A percentile compares a stretch with the other conserved stretches of the same genome.
Conservation (phyloP, 23 red algal genomes). For the Agarophyton chilense region DNA sequence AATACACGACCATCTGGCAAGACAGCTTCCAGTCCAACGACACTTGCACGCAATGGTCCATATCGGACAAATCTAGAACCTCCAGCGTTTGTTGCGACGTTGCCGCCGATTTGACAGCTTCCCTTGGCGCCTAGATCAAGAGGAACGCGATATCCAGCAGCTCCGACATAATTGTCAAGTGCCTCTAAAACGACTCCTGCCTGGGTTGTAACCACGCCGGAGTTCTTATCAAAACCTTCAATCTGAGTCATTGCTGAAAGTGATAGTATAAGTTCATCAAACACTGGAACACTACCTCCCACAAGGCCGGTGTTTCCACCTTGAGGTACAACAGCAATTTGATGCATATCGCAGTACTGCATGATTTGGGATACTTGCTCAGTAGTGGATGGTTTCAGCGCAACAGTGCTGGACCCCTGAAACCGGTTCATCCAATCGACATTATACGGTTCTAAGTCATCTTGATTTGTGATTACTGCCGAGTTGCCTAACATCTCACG, state of each 20-base stretch:
- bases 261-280: constrained; percentile 90
- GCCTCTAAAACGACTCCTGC: constrained; percentile 84
- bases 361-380: constrained; percentile 80
- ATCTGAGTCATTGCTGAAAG: constrained; percentile 83
- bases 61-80: constrained; percentile 93
- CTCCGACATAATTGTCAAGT: constrained; percentile 70
- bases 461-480: constrained; percentile 65
- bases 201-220: constrained; percentile 79
- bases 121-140: constrained; percentile 99
- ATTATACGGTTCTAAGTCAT: constrained; percentile 77
- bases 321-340: constrained; percentile 89
- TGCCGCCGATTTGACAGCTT: constrained; percentile 99
- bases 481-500: constrained; percentile 33
- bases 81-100: constrained; percentile 96
- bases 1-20: constrained; percentile 85
- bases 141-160: constrained; percentile 87
- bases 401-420: constrained; percentile 58
- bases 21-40: constrained; percentile 91
- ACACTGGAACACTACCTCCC: constrained; percentile 90
- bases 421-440: constrained; percentile 90
- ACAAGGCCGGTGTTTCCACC: constrained; percentile 99
- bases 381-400: constrained; percentile 69
- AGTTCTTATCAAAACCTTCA: constrained; percentile 65
- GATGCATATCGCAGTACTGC: constrained; percentile 73
- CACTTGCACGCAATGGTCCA: constrained; percentile 79